Evolutionary conservation across 2,329 filamentous ascomycete genomes (phyloP).

Genomic region (Sporothrix mexicana): DNA sequence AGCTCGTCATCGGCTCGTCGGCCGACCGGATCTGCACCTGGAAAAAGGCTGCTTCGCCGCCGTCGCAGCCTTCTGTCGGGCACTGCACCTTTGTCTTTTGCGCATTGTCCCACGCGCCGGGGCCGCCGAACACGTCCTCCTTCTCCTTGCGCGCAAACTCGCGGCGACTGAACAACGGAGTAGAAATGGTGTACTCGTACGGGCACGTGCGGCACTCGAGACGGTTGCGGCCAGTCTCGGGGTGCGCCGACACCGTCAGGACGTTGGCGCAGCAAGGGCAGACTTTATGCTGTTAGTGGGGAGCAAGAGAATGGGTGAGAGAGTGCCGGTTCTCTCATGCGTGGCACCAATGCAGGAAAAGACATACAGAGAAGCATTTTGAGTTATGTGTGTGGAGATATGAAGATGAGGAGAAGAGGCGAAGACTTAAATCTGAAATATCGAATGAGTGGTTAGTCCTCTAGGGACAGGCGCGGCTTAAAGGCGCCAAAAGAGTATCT

Average conservation of each 20-base stretch:
- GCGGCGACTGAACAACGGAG: constrained; percentile 80
- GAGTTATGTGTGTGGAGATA: background rate
- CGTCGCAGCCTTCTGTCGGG: constrained; percentile 78
- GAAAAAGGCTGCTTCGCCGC: constrained; percentile 88
- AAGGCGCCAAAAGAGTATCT: background rate
- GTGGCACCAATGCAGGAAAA: too few species aligned
- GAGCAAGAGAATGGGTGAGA: too few species aligned
- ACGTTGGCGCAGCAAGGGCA: constrained; percentile 85
- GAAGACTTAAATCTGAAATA: background rate
- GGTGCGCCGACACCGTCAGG: constrained; percentile 70
- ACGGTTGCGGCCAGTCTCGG: constrained; percentile 68
- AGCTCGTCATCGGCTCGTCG: constrained; percentile 97
- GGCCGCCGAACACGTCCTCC: constrained; percentile 88
- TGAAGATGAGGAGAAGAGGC: background rate
- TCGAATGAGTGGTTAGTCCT: background rate
- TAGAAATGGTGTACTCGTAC: constrained; percentile 83
- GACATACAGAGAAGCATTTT: constrained; percentile 34
- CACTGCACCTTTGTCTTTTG: constrained; percentile 86
- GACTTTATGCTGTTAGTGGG: constrained; percentile 59
- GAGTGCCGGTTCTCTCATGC: too few species aligned
- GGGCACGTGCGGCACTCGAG: constrained; percentile 96
- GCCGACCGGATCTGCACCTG: constrained; percentile 97
- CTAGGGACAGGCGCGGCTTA: background rate
- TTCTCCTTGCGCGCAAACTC: constrained; percentile 86
- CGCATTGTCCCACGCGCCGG: constrained; percentile 88